These are phyloP conservation scores for Apocynum venetum DNA, from an alignment of 257 asterid species.

Conservation along the genomic window DNA sequence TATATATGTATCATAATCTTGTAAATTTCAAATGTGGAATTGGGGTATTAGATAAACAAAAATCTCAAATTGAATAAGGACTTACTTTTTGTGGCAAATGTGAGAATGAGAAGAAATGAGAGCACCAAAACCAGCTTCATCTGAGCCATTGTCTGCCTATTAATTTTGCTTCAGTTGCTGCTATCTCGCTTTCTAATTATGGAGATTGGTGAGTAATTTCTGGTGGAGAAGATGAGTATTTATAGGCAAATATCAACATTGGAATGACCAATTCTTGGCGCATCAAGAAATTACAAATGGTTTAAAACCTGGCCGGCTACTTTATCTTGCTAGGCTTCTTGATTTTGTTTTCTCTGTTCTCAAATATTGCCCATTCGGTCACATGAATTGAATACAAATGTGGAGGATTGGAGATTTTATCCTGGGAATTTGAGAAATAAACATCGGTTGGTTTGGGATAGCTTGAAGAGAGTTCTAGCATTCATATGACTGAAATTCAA, in stretches of 20 bases:
- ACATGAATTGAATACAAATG: too few relatives aligned
- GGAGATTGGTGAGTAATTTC: background rate
- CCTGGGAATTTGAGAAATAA: constrained; percentile 73
- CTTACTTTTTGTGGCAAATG: background rate
- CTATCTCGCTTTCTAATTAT: background rate
- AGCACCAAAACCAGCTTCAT: background rate
- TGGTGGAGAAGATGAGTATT: background rate
- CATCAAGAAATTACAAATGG: background rate
- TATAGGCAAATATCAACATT: background rate
- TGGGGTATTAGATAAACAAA: too few relatives aligned
- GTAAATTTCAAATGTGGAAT: too few relatives aligned
- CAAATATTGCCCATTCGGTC: too few relatives aligned
- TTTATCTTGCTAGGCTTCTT: background rate
- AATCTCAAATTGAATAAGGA: background rate
- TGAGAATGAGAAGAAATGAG: background rate
- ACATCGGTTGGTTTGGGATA: background rate
- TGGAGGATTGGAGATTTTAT: too few relatives aligned
- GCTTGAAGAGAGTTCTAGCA: background rate
- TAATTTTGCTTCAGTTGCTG: background rate
- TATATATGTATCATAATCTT: too few relatives aligned
- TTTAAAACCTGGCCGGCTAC: background rate
- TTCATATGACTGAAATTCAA: background rate
- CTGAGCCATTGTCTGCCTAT: background rate
- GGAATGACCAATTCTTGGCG: background rate
- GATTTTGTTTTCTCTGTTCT: background rate